Conservation (phyloP, 768 basidiomycete species). For the Trichaptum fuscoviolaceum region DNA sequence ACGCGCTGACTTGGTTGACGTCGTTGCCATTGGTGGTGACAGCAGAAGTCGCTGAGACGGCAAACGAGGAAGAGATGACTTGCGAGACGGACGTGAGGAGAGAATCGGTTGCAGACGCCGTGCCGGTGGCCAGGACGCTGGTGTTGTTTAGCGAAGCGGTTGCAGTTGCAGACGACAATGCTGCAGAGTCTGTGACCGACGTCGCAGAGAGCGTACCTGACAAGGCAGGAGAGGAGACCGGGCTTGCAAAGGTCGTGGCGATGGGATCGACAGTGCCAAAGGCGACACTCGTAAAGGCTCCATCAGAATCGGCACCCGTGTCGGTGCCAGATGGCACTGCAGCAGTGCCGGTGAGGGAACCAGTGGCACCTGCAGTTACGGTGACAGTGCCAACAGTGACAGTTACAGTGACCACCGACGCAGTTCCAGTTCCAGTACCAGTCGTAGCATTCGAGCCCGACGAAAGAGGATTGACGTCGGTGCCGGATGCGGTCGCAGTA, state of each 20-base stretch:
- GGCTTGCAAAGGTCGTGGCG: neutral
- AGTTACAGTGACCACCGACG: neutral
- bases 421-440: neutral
- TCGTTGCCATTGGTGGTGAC: neutral
- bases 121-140: neutral
- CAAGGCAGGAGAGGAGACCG: neutral
- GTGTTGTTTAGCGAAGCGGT: neutral
- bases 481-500: neutral
- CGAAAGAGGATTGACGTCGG: neutral
- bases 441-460: neutral
- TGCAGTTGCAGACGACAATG: neutral
- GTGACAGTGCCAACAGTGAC: neutral
- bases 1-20: neutral
- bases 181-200: neutral
- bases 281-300: neutral
- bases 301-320: neutral
- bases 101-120: neutral
- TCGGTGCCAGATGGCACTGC: neutral
- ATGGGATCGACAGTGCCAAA: neutral
- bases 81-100: neutral
- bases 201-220: neutral
- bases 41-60: neutral
- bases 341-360: neutral
- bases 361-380: neutral
- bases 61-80: neutral